Conservation (phyloP, 805 yeast species). For the Yamadazyma tumulicola region DNA sequence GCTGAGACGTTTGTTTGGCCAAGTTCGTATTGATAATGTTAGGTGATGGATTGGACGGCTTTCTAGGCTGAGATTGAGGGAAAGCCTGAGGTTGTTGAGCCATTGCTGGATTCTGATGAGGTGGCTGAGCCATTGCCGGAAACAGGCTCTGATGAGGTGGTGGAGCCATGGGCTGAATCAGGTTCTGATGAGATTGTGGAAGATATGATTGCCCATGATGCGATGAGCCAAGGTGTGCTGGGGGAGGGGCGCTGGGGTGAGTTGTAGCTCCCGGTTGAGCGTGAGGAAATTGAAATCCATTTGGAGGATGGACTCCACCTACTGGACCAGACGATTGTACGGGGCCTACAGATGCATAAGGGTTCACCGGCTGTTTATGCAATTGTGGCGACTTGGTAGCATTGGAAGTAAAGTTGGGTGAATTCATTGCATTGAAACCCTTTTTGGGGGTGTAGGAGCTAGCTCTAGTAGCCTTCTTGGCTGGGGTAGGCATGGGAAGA, state of each 20-base stretch:
- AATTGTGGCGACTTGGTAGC: constrained; percentile 10
- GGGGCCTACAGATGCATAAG: constrained; percentile 17
- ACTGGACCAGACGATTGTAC: constrained; percentile 3
- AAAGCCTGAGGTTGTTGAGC: not conserved
- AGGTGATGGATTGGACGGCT: constrained; percentile 10
- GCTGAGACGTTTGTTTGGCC: constrained; percentile 17
- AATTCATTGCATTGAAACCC: constrained; percentile 12
- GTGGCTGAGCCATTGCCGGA: no score
- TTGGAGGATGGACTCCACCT: constrained; percentile 4
- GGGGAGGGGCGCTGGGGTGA: not conserved
- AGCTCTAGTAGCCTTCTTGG: constrained; percentile 29
- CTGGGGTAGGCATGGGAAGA: constrained; percentile 25
- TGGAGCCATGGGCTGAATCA: constrained; percentile 5
- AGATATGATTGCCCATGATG: constrained; percentile 4
- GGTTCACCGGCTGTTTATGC: constrained; percentile 23
- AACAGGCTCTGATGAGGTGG: constrained; percentile 2
- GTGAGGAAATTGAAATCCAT: no score
- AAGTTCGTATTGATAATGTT: constrained; percentile 23
- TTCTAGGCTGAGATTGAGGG: constrained; percentile 8
- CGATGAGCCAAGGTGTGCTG: no score
- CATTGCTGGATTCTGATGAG: not conserved
- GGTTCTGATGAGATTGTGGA: constrained; percentile 3
- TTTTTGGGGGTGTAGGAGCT: constrained; percentile 13
- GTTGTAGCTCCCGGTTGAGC: not conserved
- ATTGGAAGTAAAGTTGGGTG: constrained; percentile 8